Conservation (phyloP, 768 basidiomycete genomes). For the Hygrocybe punicea region DNA sequence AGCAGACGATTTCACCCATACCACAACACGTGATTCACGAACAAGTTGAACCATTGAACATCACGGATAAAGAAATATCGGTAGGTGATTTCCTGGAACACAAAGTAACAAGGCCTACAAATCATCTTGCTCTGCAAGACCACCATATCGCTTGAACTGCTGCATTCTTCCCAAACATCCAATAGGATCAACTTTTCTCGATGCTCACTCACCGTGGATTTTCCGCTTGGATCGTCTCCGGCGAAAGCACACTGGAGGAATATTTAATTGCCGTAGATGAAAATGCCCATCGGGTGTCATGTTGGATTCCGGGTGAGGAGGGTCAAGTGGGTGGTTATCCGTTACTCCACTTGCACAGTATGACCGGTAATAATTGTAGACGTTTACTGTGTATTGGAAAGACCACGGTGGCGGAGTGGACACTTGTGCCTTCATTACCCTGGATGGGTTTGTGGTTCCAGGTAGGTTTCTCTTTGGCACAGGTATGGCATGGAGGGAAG, state of each 20-base stretch:
- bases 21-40: too few species aligned
- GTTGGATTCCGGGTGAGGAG: slow-evolving; percentile 64
- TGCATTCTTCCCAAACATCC: not conserved
- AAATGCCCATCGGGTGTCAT: slow-evolving; percentile 47
- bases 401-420: slow-evolving; percentile 54
- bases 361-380: slow-evolving; percentile 30
- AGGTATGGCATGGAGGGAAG: slow-evolving; percentile 53
- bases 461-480: slow-evolving; percentile 59
- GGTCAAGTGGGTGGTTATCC: slow-evolving; percentile 46
- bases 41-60: too few species aligned
- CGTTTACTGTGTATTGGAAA: slow-evolving; percentile 61
- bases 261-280: slow-evolving; percentile 52
- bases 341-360: not conserved
- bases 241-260: slow-evolving; percentile 49
- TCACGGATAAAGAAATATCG: too few species aligned
- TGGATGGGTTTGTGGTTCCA: slow-evolving; percentile 62
- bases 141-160: not conserved
- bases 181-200: not conserved
- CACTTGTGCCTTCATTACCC: slow-evolving; percentile 57
- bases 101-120: not conserved
- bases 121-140: not conserved
- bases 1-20: too few species aligned
- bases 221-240: slow-evolving; percentile 65
- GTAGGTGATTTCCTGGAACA: too few species aligned
- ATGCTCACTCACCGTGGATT: slow-evolving; percentile 54